Evolutionary conservation across 257 asterid species (phyloP).

Genomic region (Marsdenia floribunda): DNA sequence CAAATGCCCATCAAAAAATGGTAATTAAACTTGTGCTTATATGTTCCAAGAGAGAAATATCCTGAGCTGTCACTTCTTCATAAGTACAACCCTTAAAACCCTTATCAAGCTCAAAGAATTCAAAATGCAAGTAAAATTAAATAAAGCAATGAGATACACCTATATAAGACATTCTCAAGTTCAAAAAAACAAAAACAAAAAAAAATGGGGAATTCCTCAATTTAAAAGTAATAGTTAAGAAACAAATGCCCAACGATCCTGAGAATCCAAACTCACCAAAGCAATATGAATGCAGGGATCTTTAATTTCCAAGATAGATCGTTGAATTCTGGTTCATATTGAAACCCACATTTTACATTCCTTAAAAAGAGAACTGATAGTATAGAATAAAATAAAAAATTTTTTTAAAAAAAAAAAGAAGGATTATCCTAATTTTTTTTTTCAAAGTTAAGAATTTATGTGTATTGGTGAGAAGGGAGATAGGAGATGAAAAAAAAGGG

Average conservation of each 20-base stretch:
- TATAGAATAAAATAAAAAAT: too few relatives aligned
- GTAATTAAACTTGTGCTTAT: background rate
- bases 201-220: conserved; percentile 12
- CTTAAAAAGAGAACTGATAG: background rate
- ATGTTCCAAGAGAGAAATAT: conserved; percentile 6
- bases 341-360: conserved; percentile 23
- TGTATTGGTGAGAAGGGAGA: background rate
- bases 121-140: background rate
- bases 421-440: background rate
- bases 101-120: conserved; percentile 7
- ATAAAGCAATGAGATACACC: background rate
- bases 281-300: conserved; percentile 49
- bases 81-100: conserved; percentile 8
- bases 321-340: conserved; percentile 25
- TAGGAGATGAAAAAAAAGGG: background rate
- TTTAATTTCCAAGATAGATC: conserved; percentile 40
- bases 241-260: conserved; percentile 23
- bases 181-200: conserved; percentile 16
- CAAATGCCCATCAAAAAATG: conserved; percentile 17
- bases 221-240: background rate
- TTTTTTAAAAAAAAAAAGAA: background rate
- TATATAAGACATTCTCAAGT: background rate
- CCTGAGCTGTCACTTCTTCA: conserved; percentile 16
- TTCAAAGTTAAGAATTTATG: background rate
- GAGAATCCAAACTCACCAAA: conserved; percentile 38